phyloP scores from a whole-genome alignment of 2,329 filamentous ascomycete species.

The Elsinoe perseae region DNA sequence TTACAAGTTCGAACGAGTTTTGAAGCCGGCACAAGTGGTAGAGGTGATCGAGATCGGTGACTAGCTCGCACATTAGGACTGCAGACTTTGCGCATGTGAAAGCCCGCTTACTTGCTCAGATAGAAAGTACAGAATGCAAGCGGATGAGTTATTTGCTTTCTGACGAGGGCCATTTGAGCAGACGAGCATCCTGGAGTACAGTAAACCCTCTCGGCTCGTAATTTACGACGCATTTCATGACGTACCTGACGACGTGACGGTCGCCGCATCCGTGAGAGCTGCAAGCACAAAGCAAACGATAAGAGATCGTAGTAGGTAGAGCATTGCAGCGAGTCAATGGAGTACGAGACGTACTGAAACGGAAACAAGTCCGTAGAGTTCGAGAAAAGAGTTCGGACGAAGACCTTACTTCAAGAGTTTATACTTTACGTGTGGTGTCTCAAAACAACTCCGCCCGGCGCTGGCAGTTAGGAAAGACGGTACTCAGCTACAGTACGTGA shows the following conservation, averaged over 20 bases:
- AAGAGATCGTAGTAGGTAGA: not conserved
- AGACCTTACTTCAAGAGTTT: not conserved
- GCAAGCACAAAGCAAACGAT: slow-evolving; percentile 7
- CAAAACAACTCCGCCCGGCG: not conserved
- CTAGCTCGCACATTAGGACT: not conserved
- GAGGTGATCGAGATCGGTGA: slow-evolving; percentile 6
- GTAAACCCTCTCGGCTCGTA: not conserved
- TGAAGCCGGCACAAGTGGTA: slow-evolving; percentile 6
- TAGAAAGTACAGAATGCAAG: slow-evolving; percentile 5
- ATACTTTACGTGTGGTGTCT: not conserved
- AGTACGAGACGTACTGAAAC: not conserved
- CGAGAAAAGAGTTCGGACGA: not conserved
- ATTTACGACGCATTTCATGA: not conserved
- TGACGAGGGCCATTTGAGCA: not conserved
- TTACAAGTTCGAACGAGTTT: slow-evolving; percentile 9
- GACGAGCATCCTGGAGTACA: slow-evolving; percentile 3
- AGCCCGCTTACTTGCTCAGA: not conserved
- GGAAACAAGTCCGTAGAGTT: not conserved
- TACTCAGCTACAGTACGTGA: not conserved
- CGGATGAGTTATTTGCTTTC: slow-evolving; percentile 4
- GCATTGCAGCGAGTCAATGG: slow-evolving; percentile 1
- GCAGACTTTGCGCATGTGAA: not conserved
- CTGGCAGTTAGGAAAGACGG: not conserved
- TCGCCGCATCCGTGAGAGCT: not conserved
- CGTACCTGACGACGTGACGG: not conserved